phyloP scores from a whole-genome alignment of 768 basidiomycete genomes.

The Naematelia aurantialba region DNA sequence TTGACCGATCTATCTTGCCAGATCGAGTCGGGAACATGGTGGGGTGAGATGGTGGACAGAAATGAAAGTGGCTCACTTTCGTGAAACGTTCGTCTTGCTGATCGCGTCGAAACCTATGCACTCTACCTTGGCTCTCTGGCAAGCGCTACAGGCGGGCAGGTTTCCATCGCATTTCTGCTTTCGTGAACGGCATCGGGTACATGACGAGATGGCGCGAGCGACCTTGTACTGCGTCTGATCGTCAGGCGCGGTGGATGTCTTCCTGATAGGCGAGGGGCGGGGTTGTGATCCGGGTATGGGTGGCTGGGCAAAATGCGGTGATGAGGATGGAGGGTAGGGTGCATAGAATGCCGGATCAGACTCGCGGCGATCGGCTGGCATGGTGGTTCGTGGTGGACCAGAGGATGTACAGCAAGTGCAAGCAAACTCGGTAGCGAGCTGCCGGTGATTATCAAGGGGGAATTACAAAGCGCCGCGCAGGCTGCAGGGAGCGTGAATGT shows the following conservation, averaged over 20 bases:
- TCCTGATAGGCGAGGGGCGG: not conserved
- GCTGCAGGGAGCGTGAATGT: too few relatives aligned
- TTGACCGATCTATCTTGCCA: not conserved
- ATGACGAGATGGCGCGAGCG: constrained; percentile 50
- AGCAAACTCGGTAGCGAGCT: too few relatives aligned
- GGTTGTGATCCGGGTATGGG: not conserved
- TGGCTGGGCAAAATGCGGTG: constrained; percentile 2
- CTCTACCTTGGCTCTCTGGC: constrained; percentile 51
- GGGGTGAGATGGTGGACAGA: too few relatives aligned
- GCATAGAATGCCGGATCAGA: not conserved
- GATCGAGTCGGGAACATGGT: too few relatives aligned
- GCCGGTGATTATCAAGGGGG: too few relatives aligned
- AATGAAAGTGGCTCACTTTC: constrained; percentile 41
- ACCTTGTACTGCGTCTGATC: constrained; percentile 41
- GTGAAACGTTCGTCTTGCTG: constrained; percentile 49
- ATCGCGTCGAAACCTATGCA: constrained; percentile 52
- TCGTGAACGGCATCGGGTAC: constrained; percentile 48
- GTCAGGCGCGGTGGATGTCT: not conserved
- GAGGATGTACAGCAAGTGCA: too few relatives aligned
- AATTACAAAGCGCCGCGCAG: too few relatives aligned
- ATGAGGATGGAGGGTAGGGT: not conserved
- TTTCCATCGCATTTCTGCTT: constrained; percentile 52
- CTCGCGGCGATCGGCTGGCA: not conserved
- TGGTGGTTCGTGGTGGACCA: too few relatives aligned
- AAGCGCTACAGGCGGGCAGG: constrained; percentile 49